phyloP scores from a whole-genome alignment of 208 protist species.

The Acanthamoeba triangularis region DNA sequence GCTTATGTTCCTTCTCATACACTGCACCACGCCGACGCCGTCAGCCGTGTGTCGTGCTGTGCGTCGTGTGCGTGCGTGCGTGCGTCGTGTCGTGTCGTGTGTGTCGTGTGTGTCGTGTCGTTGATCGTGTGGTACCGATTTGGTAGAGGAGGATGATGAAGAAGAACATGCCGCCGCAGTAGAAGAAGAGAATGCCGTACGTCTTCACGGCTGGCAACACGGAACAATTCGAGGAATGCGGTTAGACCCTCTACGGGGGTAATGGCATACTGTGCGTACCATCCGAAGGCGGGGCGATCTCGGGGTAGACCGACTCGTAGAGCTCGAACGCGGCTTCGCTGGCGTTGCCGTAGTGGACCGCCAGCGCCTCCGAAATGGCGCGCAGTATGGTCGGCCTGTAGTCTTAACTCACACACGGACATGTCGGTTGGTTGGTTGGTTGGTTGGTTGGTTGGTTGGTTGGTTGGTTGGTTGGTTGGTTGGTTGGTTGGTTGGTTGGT shows the following conservation, averaged over 20 bases:
- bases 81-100: background rate
- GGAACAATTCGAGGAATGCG: background rate
- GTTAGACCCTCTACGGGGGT: background rate
- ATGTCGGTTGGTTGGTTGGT: too few species aligned
- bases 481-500: too few species aligned
- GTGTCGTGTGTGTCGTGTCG: background rate
- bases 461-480: too few species aligned
- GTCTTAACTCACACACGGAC: background rate
- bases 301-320: conserved; percentile 16
- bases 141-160: conserved; percentile 77
- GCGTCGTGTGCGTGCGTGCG: too few species aligned
- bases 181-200: conserved; percentile 75
- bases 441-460: too few species aligned
- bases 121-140: background rate
- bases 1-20: conserved; percentile 75
- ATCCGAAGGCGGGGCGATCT: conserved; percentile 15
- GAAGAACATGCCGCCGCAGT: conserved; percentile 63
- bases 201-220: conserved; percentile 51
- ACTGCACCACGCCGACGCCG: background rate
- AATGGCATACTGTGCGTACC: background rate
- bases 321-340: background rate
- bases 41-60: too few species aligned
- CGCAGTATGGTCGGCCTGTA: conserved; percentile 33
- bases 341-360: conserved; percentile 18
- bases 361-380: conserved; percentile 4